Conservation (phyloP, 2,329 filamentous ascomycete species). For the Parafenestella ontariensis region DNA sequence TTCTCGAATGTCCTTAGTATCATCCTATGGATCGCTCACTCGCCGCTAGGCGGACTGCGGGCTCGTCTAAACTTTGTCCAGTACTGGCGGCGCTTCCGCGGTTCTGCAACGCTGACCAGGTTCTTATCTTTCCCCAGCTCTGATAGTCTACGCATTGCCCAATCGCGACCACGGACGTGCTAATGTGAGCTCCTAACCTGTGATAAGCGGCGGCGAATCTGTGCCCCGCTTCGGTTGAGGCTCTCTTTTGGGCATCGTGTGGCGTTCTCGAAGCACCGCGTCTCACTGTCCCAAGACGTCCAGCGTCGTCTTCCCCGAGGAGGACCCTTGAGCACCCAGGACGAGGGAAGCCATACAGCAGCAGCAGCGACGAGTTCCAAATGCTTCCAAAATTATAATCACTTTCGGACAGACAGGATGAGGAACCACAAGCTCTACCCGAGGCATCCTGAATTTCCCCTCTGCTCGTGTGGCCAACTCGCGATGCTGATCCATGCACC, state of each 20-base stretch:
- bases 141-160: slow-evolving; percentile 23
- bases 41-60: slow-evolving; percentile 21
- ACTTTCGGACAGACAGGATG: neutral
- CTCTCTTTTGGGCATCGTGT: slow-evolving; percentile 36
- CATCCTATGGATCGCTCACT: slow-evolving; percentile 26
- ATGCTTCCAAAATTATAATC: neutral
- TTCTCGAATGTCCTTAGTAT: slow-evolving; percentile 18
- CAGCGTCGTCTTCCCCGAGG: slow-evolving; percentile 39
- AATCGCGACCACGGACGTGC: slow-evolving; percentile 27
- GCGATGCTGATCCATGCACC: slow-evolving; percentile 22
- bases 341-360: slow-evolving; percentile 4
- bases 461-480: slow-evolving; percentile 12
- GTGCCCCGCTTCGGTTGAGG: slow-evolving; percentile 45
- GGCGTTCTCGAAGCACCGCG: slow-evolving; percentile 37
- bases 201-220: slow-evolving; percentile 49
- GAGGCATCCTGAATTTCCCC: neutral
- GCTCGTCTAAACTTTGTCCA: slow-evolving; percentile 26
- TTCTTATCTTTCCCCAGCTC: slow-evolving; percentile 43
- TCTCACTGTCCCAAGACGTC: slow-evolving; percentile 26
- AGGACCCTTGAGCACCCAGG: slow-evolving; percentile 4
- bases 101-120: slow-evolving; percentile 29
- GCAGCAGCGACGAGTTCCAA: neutral
- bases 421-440: neutral
- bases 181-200: slow-evolving; percentile 15
- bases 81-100: slow-evolving; percentile 25